phyloP scores from a whole-genome alignment of 2,329 filamentous ascomycete species.

The Pleomassaria siparia region DNA sequence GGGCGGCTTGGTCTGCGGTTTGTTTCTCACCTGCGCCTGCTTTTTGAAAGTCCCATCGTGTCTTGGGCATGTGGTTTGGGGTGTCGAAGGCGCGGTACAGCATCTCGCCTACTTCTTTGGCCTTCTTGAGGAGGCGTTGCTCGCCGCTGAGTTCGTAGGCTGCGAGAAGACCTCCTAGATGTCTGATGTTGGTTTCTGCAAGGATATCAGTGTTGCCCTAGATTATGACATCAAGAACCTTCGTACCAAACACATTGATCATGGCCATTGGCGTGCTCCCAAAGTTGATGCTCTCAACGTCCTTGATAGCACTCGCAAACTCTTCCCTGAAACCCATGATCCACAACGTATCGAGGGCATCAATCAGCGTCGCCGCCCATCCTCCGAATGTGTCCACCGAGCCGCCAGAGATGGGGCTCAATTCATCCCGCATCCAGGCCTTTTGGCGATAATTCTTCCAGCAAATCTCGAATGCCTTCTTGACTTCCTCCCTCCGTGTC shows the following conservation, averaged over 20 bases:
- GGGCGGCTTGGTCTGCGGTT: slow-evolving; percentile 42
- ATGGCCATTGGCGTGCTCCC: slow-evolving; percentile 40
- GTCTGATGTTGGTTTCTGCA: slow-evolving; percentile 64
- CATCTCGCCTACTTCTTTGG: slow-evolving; percentile 76
- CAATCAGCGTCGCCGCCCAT: slow-evolving; percentile 51
- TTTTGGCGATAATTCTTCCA: slow-evolving; percentile 49
- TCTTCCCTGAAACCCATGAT: slow-evolving; percentile 53
- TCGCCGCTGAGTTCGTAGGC: slow-evolving; percentile 88
- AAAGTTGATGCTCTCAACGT: slow-evolving; percentile 48
- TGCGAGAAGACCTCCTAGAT: slow-evolving; percentile 80
- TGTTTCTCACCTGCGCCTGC: slow-evolving; percentile 43
- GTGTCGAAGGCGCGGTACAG: slow-evolving; percentile 86
- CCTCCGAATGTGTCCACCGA: slow-evolving; percentile 48
- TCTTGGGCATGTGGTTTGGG: slow-evolving; percentile 83
- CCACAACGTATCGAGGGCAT: slow-evolving; percentile 50
- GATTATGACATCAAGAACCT: neutral
- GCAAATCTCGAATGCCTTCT: slow-evolving; percentile 46
- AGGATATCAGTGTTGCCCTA: neutral
- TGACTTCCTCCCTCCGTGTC: slow-evolving; percentile 41
- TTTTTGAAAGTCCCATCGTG: slow-evolving; percentile 47
- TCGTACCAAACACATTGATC: slow-evolving; percentile 50
- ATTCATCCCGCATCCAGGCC: slow-evolving; percentile 54
- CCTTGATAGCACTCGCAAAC: slow-evolving; percentile 49
- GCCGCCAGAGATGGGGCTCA: slow-evolving; percentile 47
- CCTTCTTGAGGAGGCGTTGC: slow-evolving; percentile 71